Evolutionary conservation across 129 eudicot species (phyloP).

Genomic region (Deinandra increscens): DNA sequence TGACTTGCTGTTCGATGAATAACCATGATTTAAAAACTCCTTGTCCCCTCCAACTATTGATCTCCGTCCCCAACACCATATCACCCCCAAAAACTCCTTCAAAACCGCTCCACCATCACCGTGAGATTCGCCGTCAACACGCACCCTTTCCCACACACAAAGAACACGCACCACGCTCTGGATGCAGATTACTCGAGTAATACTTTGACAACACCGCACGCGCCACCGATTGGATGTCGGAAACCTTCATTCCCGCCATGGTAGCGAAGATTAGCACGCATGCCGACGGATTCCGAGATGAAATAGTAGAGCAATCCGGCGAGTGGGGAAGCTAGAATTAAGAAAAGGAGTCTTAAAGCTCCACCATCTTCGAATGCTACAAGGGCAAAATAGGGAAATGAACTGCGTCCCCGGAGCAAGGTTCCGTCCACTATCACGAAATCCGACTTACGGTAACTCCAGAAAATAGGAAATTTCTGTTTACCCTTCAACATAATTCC

Average conservation of each 20-base stretch:
- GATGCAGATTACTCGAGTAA: conserved; percentile 57
- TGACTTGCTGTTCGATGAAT: too few species aligned
- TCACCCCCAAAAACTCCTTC: conserved; percentile 62
- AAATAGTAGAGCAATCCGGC: conserved; percentile 53
- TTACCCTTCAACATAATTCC: too few species aligned
- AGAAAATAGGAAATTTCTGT: too few species aligned
- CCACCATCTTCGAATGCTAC: conserved; percentile 68
- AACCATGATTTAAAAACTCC: too few species aligned
- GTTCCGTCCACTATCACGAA: conserved; percentile 78
- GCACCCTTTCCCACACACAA: conserved; percentile 56
- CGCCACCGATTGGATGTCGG: conserved; percentile 59
- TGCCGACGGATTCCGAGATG: conserved; percentile 62
- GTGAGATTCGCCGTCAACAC: conserved; percentile 67
- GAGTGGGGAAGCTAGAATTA: conserved; percentile 51
- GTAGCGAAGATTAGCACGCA: conserved; percentile 59
- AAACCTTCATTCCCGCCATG: conserved; percentile 55
- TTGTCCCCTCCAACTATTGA: conserved; percentile 38
- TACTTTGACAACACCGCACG: conserved; percentile 64
- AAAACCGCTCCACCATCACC: conserved; percentile 63
- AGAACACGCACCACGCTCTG: conserved; percentile 68
- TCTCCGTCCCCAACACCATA: conserved; percentile 68
- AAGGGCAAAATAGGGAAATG: conserved; percentile 61
- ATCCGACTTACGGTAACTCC: too few species aligned
- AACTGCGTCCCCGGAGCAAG: conserved; percentile 53
- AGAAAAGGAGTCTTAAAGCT: conserved; percentile 40